These are phyloP conservation scores for Populus alba DNA, from an alignment of 345 rosid species.

Conservation along the genomic window DNA sequence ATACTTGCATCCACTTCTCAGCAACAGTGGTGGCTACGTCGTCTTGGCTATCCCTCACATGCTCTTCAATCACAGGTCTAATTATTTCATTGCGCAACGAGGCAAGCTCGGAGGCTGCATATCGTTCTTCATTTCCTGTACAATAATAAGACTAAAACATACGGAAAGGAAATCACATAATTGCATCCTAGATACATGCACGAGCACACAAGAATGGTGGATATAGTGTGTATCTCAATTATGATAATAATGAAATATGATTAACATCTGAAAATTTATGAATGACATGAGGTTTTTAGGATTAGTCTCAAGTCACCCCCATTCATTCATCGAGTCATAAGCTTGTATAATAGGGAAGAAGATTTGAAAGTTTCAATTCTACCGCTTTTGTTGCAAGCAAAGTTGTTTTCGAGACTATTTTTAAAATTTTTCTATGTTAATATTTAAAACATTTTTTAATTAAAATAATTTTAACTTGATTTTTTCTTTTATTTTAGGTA, in stretches of 20 bases:
- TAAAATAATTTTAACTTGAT: too few species aligned
- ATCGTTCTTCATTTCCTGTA: slow-evolving; percentile 72
- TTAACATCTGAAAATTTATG: too few species aligned
- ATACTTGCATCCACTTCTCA: slow-evolving; percentile 93
- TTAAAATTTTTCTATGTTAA: too few species aligned
- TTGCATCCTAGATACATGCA: neutral
- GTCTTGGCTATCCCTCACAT: slow-evolving; percentile 89
- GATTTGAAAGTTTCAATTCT: neutral
- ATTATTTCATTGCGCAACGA: slow-evolving; percentile 64
- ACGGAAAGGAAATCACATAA: neutral
- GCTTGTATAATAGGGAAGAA: neutral
- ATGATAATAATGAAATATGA: neutral
- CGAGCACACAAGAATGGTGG: neutral
- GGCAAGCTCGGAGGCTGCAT: slow-evolving; percentile 40
- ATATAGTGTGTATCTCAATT: neutral
- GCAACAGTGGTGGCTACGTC: slow-evolving; percentile 88
- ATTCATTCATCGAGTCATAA: neutral
- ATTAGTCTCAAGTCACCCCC: neutral
- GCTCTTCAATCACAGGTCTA: slow-evolving; percentile 86
- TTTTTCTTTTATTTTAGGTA: too few species aligned
- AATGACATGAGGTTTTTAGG: neutral
- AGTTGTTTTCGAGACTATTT: too few species aligned
- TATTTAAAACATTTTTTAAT: too few species aligned
- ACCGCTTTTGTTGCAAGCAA: neutral
- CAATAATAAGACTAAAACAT: neutral